Evolutionary conservation across 352 stramenopile species (phyloP), one percentile per base, ranked within the genome.

Genomic region (Phytophthora pisi): DNA sequence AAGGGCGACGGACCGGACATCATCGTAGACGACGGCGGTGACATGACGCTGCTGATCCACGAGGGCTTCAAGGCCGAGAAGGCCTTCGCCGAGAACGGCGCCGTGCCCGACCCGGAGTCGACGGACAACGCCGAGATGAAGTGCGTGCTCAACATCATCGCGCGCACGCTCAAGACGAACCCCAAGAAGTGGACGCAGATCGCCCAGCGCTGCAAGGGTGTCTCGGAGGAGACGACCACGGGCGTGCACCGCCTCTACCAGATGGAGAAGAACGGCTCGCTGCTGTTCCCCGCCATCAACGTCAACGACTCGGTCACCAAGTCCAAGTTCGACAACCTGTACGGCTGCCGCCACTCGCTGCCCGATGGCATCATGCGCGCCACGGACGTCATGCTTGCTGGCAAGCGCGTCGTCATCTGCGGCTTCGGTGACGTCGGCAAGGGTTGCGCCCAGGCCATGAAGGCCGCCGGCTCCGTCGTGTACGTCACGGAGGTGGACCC

Each of bases 301-400:
- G 97, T 99, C 53, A 99, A 99, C 85, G 97, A 99, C 86, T 99
- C 92, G 62, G 97, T 99, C 31, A 99, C 97, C 82, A 99, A 99
- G 89, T 99, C 96, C 67, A 99, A 99, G 82, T 99, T 99, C 72
- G 97, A 99, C 87, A 99, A 99, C 90, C 82, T 99, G 31, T 99
- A 99, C 78, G 97, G 97, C 78, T 99, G 97, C 93, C 98, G 98
- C 76, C 97, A 99, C 89, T 99, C 97, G 42, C 91, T 99, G 9
- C 96, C 97, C 7, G 97, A 99, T 87, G 97, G 96, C 73, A 98
- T 99, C 82, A 99, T 98, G 96, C 95, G 97, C 80, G 97, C 97
- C 67, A 99, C 97, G 28, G 97, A 99, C 81, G 97, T 99, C 57
- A 99, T 99, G 97, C 93, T 99, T 66, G 96, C 97, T 45, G 97